phyloP scores from a whole-genome alignment of 2,329 filamentous ascomycete genomes.

The Thelonectria blattea region DNA sequence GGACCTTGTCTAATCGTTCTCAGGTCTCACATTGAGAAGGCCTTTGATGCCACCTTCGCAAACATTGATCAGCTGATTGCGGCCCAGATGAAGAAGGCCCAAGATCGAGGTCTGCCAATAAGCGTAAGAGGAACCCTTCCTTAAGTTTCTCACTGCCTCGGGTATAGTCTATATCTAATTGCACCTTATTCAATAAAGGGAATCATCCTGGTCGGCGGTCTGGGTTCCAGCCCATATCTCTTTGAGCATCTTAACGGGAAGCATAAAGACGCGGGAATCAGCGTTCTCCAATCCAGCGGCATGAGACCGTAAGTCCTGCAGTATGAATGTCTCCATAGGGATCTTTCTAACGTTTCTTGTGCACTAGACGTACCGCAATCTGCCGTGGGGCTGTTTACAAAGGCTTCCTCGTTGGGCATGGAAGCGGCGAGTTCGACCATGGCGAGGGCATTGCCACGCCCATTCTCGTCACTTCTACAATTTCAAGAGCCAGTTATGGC shows the following conservation, averaged over 20 bases:
- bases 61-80: conserved; percentile 3
- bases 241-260: background rate
- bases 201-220: conserved; percentile 13
- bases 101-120: background rate
- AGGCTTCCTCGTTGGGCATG: conserved; percentile 8
- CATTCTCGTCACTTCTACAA: conserved; percentile 7
- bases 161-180: too few relatives aligned
- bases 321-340: background rate
- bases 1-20: background rate
- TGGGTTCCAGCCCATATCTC: background rate
- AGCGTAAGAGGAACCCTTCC: too few relatives aligned
- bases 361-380: conserved; percentile 8
- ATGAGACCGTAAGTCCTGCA: conserved; percentile 4
- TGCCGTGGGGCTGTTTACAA: conserved; percentile 13
- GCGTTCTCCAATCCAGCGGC: conserved; percentile 3
- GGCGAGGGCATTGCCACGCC: background rate
- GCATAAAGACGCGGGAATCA: background rate
- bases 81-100: conserved; percentile 3
- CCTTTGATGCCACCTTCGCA: conserved; percentile 1
- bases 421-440: background rate
- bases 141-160: too few relatives aligned
- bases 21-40: conserved; percentile 2
- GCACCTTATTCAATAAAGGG: background rate
- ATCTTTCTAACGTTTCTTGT: background rate
- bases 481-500: conserved; percentile 14